Conservation (phyloP, 305 asterid species). For the Plantago rigida region DNA sequence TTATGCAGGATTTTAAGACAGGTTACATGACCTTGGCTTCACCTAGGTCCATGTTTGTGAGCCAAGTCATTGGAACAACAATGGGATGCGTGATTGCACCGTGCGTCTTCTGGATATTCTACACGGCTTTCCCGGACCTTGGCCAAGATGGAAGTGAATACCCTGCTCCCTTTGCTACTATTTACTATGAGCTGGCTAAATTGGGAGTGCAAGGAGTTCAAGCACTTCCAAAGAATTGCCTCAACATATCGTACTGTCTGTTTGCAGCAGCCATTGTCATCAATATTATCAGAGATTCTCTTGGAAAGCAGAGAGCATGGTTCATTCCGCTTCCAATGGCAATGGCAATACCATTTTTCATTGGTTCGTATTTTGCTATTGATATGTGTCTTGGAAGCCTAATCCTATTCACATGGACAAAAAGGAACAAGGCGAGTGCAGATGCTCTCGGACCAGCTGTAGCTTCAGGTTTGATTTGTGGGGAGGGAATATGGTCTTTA, state of each 20-base stretch:
- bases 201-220: conserved; percentile 50
- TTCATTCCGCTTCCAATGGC: conserved; percentile 56
- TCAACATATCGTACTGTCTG: conserved; percentile 42
- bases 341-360: conserved; percentile 59
- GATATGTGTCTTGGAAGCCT: conserved; percentile 63
- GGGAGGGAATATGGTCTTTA: conserved; percentile 57
- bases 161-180: conserved; percentile 38
- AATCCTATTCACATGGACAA: conserved; percentile 42
- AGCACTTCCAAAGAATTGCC: conserved; percentile 38
- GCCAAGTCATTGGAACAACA: conserved; percentile 45
- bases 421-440: conserved; percentile 29
- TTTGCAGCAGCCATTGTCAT: conserved; percentile 35
- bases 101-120: conserved; percentile 35
- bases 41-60: conserved; percentile 46
- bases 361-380: conserved; percentile 53
- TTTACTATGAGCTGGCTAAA: conserved; percentile 46
- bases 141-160: conserved; percentile 38
- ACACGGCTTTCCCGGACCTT: conserved; percentile 39
- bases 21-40: conserved; percentile 51
- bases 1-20: conserved; percentile 50
- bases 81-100: conserved; percentile 44
- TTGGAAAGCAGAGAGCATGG: conserved; percentile 29
- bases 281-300: conserved; percentile 29
- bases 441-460: conserved; percentile 43
- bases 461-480: conserved; percentile 68